Percentiles rank a stretch among this genome's conserved stretches.
Conservation (phyloP, 768 basidiomycete genomes). For the Lyophyllum atratum region DNA sequence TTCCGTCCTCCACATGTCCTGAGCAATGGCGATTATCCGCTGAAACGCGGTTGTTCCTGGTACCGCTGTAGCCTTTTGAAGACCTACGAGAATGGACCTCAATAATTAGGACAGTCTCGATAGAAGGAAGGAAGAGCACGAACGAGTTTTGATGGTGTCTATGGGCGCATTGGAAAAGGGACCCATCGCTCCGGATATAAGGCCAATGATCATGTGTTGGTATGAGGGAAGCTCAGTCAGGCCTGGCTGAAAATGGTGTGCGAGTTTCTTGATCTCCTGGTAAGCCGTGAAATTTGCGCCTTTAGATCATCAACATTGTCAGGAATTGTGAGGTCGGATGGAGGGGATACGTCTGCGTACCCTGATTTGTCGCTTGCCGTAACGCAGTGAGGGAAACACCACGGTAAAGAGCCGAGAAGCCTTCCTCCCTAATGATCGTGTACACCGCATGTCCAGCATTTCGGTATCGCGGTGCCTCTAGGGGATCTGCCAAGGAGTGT, state of each 20-base stretch:
- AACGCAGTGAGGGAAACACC: constrained; percentile 93
- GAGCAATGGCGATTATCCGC: constrained; percentile 77
- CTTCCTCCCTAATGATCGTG: constrained; percentile 93
- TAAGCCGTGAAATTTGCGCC: constrained; percentile 99
- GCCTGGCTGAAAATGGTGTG: constrained; percentile 77
- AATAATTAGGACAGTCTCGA: neutral
- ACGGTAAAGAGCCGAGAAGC: constrained; percentile 80
- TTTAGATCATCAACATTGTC: constrained; percentile 13
- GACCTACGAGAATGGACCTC: constrained; percentile 42
- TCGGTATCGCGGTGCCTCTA: constrained; percentile 91
- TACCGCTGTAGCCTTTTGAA: constrained; percentile 80
- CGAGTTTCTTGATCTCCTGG: constrained; percentile 91
- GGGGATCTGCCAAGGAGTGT: constrained; percentile 94
- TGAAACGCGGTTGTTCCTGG: constrained; percentile 78
- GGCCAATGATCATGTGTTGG: constrained; percentile 93
- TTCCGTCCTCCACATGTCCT: constrained; percentile 93
- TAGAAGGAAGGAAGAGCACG: constrained; percentile 25
- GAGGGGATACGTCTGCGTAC: constrained; percentile 32
- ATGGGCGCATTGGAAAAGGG: constrained; percentile 98
- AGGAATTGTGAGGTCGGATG: neutral
- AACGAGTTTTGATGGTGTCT: constrained; percentile 93
- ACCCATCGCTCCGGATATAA: constrained; percentile 97
- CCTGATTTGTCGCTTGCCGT: constrained; percentile 97
- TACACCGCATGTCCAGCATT: constrained; percentile 98
- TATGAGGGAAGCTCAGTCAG: constrained; percentile 83